Percentiles rank a stretch among this genome's conserved stretches.
Evolutionary conservation across 345 rosid species (phyloP).

Genomic region (Populus deltoides): DNA sequence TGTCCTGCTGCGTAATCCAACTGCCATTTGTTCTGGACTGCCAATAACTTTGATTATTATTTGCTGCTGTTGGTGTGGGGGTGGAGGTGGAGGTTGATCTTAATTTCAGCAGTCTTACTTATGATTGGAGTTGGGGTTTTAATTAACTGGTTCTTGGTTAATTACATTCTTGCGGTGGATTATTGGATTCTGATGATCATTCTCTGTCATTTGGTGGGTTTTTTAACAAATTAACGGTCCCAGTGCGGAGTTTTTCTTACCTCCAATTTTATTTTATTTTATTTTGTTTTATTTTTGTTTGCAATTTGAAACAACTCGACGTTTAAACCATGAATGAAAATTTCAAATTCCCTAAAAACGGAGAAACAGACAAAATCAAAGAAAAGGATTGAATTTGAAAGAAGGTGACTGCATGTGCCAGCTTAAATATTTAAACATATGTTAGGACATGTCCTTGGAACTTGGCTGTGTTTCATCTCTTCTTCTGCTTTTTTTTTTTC

Average conservation of each 20-base stretch:
- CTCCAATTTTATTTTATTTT: no score
- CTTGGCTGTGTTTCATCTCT: no score
- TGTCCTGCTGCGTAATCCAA: constrained; percentile 18
- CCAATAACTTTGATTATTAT: not conserved
- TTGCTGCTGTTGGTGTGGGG: not conserved
- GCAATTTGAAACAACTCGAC: not conserved
- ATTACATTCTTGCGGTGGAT: not conserved
- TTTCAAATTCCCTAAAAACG: no score
- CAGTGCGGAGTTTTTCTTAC: not conserved
- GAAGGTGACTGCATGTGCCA: no score
- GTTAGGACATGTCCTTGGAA: no score
- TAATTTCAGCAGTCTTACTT: not conserved
- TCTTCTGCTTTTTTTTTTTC: no score
- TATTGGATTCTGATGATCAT: not conserved
- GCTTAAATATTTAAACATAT: no score
- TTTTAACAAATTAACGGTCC: not conserved
- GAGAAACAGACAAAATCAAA: no score
- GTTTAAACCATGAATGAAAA: no score
- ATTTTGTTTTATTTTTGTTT: no score
- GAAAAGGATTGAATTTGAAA: no score
- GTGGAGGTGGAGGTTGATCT: not conserved
- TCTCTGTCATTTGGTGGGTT: not conserved
- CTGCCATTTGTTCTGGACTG: constrained; percentile 27
- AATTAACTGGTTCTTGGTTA: not conserved
- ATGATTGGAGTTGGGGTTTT: not conserved